Conservation (phyloP, 352 stramenopile genomes). For the Globisporangium paroecandrum region DNA sequence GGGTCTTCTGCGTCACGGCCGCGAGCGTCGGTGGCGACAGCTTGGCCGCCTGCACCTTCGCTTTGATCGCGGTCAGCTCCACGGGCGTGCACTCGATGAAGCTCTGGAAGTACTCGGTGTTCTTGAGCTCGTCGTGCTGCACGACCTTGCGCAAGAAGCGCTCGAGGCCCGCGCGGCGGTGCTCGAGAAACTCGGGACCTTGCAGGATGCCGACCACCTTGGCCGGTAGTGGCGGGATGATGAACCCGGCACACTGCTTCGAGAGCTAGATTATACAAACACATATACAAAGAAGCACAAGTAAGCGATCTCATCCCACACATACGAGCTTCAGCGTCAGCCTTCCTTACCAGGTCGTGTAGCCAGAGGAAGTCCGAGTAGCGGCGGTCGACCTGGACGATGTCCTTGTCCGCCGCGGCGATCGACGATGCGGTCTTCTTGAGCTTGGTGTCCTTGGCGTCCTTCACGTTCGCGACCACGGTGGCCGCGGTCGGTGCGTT, state of each 20-base stretch:
- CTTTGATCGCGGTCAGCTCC: slow-evolving; percentile 71
- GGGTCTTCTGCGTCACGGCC: slow-evolving; percentile 56
- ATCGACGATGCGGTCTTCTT: slow-evolving; percentile 5
- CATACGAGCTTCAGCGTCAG: neutral
- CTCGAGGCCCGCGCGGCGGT: slow-evolving; percentile 68
- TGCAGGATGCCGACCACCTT: slow-evolving; percentile 79
- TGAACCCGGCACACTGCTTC: slow-evolving; percentile 76
- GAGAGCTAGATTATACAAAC: slow-evolving; percentile 24
- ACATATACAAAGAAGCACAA: neutral
- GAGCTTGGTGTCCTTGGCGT: neutral
- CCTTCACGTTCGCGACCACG: neutral
- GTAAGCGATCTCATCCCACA: neutral
- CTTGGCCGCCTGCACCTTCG: slow-evolving; percentile 24
- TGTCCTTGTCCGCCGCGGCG: slow-evolving; percentile 4
- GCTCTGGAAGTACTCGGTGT: slow-evolving; percentile 61
- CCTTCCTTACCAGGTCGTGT: slow-evolving; percentile 43
- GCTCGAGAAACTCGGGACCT: slow-evolving; percentile 76
- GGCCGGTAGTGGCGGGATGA: slow-evolving; percentile 75
- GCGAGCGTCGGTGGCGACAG: slow-evolving; percentile 31
- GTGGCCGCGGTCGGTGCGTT: slow-evolving; percentile 11
- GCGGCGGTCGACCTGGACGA: slow-evolving; percentile 60
- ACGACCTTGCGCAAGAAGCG: slow-evolving; percentile 78
- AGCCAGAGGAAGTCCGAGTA: slow-evolving; percentile 88
- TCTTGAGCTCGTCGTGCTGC: slow-evolving; percentile 68
- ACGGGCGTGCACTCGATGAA: slow-evolving; percentile 78